A percentile compares a stretch with the other conserved stretches of the same genome.
Conservation (phyloP, 805 yeast genomes). For the Candida ovalis region DNA sequence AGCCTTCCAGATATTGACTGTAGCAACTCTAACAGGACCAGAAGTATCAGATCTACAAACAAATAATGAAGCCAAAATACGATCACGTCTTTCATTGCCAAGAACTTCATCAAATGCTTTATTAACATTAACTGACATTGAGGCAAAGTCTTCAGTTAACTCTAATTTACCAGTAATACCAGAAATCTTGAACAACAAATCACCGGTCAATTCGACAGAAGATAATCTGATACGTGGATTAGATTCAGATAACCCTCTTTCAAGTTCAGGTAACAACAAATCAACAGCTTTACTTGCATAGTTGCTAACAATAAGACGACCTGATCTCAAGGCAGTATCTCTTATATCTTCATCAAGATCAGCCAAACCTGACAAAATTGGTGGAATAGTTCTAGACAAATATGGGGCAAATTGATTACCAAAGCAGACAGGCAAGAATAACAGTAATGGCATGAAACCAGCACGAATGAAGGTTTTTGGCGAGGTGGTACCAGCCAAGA, state of each 20-base stretch:
- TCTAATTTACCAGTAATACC: conserved; percentile 82
- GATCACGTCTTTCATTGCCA: conserved; percentile 86
- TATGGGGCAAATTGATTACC: conserved; percentile 91
- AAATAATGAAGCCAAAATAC: conserved; percentile 79
- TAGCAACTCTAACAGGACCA: conserved; percentile 80
- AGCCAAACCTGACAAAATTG: conserved; percentile 87
- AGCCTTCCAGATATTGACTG: conserved; percentile 95
- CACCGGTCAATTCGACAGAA: conserved; percentile 94
- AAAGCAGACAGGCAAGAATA: conserved; percentile 91
- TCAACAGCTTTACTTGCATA: conserved; percentile 93
- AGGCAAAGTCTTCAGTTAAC: conserved; percentile 51
- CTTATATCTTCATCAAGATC: conserved; percentile 83
- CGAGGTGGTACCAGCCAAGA: conserved; percentile 66
- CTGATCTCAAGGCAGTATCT: conserved; percentile 88
- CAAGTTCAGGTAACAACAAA: conserved; percentile 88
- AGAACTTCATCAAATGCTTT: conserved; percentile 69
- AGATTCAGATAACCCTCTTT: conserved; percentile 77
- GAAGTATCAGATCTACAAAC: conserved; percentile 92
- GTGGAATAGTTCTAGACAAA: conserved; percentile 80
- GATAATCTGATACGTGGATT: conserved; percentile 86
- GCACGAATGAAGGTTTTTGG: conserved; percentile 75
- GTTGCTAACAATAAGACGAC: conserved; percentile 84
- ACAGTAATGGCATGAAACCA: conserved; percentile 85
- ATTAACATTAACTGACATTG: conserved; percentile 47
- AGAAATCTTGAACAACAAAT: conserved; percentile 86